Evolutionary conservation across 2,329 filamentous ascomycete species (phyloP).

Genomic region (Endoconidiophora polonica): DNA sequence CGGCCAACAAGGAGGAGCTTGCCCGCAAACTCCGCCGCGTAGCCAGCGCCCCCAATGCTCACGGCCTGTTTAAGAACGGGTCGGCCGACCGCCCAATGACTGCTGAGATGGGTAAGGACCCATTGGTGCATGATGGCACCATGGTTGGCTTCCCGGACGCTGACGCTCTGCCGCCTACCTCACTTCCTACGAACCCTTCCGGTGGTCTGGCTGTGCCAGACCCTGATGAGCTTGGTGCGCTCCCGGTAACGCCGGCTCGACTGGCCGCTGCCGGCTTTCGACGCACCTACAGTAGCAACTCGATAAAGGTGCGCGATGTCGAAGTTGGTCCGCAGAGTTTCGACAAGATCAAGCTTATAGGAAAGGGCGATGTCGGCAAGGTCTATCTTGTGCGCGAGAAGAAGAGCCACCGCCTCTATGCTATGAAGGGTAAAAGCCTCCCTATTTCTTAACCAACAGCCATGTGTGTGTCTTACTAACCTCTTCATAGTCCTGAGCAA

Average conservation of each 20-base stretch:
- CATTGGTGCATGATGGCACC: slow-evolving; percentile 33
- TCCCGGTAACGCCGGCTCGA: slow-evolving; percentile 50
- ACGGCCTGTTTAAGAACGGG: slow-evolving; percentile 62
- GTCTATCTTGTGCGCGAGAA: slow-evolving; percentile 96
- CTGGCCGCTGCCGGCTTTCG: slow-evolving; percentile 58
- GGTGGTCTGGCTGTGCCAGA: slow-evolving; percentile 26
- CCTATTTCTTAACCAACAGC: background rate
- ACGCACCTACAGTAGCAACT: slow-evolving; percentile 95
- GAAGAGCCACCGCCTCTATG: slow-evolving; percentile 87
- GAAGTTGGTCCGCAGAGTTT: slow-evolving; percentile 92
- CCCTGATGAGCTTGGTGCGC: slow-evolving; percentile 38
- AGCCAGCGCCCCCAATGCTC: slow-evolving; percentile 90
- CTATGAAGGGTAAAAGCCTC: slow-evolving; percentile 73
- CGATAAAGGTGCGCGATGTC: slow-evolving; percentile 94
- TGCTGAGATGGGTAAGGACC: slow-evolving; percentile 73
- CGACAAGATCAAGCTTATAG: slow-evolving; percentile 98
- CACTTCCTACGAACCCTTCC: slow-evolving; percentile 18
- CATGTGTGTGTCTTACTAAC: slow-evolving; percentile 20
- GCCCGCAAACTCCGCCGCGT: slow-evolving; percentile 85
- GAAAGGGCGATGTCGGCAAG: slow-evolving; percentile 96
- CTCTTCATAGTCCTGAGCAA: slow-evolving; percentile 71
- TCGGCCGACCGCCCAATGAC: slow-evolving; percentile 57
- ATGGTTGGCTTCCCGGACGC: slow-evolving; percentile 31
- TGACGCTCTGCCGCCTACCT: slow-evolving; percentile 17
- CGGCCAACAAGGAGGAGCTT: slow-evolving; percentile 79